These are phyloP conservation scores for Avena sativa DNA, from an alignment of 176 grass and related monocot species.

Conservation along the genomic window DNA sequence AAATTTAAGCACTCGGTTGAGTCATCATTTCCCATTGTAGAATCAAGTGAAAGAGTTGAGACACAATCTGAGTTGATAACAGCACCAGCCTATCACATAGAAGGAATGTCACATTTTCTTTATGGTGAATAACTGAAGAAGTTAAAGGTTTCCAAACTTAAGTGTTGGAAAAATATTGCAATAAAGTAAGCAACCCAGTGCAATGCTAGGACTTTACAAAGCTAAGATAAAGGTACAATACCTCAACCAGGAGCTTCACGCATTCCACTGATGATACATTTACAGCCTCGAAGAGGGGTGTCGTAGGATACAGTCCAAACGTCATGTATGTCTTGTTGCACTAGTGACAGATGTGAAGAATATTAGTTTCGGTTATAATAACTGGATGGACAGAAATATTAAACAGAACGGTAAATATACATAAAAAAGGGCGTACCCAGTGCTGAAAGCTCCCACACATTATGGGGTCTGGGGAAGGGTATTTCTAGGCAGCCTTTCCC, in stretches of 20 bases:
- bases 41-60: slow-evolving; percentile 25
- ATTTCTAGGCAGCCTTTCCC: no score
- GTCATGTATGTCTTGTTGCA: slow-evolving; percentile 38
- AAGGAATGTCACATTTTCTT: slow-evolving; percentile 24
- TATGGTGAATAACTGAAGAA: slow-evolving; percentile 8
- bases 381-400: not conserved
- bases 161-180: not conserved
- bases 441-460: no score
- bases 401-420: slow-evolving; percentile 20
- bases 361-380: slow-evolving; percentile 20
- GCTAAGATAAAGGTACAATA: slow-evolving; percentile 24
- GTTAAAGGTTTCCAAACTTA: not conserved
- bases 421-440: not conserved
- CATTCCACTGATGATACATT: slow-evolving; percentile 42
- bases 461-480: no score
- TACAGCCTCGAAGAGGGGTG: slow-evolving; percentile 36
- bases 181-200: not conserved
- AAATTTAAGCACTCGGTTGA: slow-evolving; percentile 46
- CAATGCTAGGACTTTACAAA: slow-evolving; percentile 22
- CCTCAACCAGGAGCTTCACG: slow-evolving; percentile 47
- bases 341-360: slow-evolving; percentile 26
- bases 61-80: slow-evolving; percentile 41
- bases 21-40: slow-evolving; percentile 7
- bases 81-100: slow-evolving; percentile 45
- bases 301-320: slow-evolving; percentile 33